Conservation (phyloP, 2,329 filamentous ascomycete genomes). For the Penicillium brevicompactum region DNA sequence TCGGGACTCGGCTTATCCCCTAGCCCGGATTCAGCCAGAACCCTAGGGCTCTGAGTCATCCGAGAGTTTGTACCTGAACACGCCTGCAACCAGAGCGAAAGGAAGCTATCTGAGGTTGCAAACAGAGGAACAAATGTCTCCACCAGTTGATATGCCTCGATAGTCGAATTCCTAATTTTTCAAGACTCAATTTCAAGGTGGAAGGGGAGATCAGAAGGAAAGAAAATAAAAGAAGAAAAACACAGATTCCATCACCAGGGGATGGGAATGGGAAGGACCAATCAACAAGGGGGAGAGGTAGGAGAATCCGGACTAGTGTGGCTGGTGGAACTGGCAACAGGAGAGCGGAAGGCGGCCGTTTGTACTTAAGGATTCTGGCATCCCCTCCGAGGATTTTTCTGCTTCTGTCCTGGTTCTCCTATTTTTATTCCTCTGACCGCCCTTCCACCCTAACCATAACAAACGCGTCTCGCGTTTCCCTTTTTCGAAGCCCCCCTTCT, state of each 20-base stretch:
- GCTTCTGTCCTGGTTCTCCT: conserved; percentile 23
- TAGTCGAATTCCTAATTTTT: background rate
- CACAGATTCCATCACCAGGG: conserved; percentile 16
- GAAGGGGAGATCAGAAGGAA: background rate
- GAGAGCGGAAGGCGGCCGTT: conserved; percentile 17
- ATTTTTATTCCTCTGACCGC: conserved; percentile 18
- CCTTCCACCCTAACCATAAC: conserved; percentile 20
- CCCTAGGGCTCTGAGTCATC: conserved; percentile 23
- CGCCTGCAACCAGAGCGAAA: too few relatives aligned
- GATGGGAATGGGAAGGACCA: conserved; percentile 13
- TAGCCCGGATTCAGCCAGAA: conserved; percentile 22
- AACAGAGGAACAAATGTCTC: too few relatives aligned
- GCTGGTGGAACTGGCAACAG: conserved; percentile 24
- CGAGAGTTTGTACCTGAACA: background rate
- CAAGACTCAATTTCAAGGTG: background rate
- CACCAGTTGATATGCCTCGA: too few relatives aligned
- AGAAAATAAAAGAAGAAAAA: conserved; percentile 5
- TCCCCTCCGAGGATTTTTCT: conserved; percentile 26
- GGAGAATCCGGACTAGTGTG: conserved; percentile 18
- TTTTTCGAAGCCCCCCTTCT: conserved; percentile 15
- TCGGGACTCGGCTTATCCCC: conserved; percentile 18
- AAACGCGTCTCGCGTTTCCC: conserved; percentile 20
- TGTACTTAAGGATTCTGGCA: conserved; percentile 32
- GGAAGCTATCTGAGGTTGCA: background rate
- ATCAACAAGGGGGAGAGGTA: conserved; percentile 12